Conservation (phyloP, 2,329 filamentous ascomycete species). For the Xylaria multiplex region DNA sequence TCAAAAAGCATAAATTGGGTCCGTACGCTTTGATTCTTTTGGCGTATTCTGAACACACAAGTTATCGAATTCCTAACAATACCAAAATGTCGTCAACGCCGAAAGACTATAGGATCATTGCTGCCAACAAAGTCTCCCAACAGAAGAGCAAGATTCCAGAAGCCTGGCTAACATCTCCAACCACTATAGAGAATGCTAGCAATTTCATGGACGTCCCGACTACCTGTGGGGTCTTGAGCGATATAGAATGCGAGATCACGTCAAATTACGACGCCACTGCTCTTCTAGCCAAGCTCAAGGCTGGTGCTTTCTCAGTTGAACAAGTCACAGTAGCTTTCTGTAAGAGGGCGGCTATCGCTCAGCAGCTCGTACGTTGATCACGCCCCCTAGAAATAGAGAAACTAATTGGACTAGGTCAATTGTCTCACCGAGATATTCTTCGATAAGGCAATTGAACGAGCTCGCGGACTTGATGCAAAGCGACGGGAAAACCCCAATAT, state of each 20-base stretch:
- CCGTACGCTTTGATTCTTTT: neutral
- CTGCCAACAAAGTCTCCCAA: conserved; percentile 38
- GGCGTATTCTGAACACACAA: neutral
- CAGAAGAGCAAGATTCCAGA: conserved; percentile 39
- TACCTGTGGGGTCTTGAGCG: conserved; percentile 28
- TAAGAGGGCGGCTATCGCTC: conserved; percentile 57
- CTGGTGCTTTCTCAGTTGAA: conserved; percentile 33
- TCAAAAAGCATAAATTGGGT: neutral
- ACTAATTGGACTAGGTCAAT: conserved; percentile 39
- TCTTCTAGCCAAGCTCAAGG: conserved; percentile 29
- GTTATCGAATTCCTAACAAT: no score
- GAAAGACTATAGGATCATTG: conserved; percentile 36
- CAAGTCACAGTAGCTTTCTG: conserved; percentile 56
- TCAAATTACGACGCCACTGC: conserved; percentile 33
- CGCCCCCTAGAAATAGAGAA: no score
- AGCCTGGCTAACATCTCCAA: conserved; percentile 35
- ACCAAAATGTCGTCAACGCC: conserved; percentile 32
- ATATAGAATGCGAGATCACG: conserved; percentile 33
- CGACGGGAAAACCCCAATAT: conserved; percentile 41
- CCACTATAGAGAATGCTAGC: conserved; percentile 22
- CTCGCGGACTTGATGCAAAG: conserved; percentile 54
- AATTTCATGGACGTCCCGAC: conserved; percentile 41
- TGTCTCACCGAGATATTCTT: conserved; percentile 59
- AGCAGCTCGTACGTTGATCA: conserved; percentile 49
- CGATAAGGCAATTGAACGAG: conserved; percentile 54